Conservation (phyloP, 106 monocot species). For the Dioscorea zingiberensis region DNA sequence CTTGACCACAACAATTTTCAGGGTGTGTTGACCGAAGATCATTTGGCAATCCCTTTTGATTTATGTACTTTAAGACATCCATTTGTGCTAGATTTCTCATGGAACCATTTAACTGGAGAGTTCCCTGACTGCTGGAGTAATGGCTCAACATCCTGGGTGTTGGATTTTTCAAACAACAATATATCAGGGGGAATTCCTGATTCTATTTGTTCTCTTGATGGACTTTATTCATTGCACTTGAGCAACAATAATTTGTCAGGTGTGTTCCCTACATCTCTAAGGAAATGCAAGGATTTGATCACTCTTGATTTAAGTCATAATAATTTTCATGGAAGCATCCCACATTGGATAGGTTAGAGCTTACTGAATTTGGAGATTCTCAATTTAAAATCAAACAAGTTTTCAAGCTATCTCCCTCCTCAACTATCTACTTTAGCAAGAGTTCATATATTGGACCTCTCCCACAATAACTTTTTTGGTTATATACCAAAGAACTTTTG, state of each 20-base stretch:
- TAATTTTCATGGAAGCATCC: not conserved
- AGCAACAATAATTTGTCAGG: not conserved
- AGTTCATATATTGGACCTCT: not conserved
- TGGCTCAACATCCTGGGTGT: not conserved
- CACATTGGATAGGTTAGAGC: not conserved
- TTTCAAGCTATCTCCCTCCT: not conserved
- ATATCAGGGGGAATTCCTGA: not conserved
- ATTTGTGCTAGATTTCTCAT: not conserved
- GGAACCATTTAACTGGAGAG: not conserved
- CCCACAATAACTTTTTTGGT: not conserved
- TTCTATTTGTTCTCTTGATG: not conserved
- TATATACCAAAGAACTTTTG: not conserved
- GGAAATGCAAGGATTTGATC: no score
- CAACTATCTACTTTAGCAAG: not conserved
- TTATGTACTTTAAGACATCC: not conserved
- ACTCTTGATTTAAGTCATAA: not conserved
- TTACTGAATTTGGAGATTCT: not conserved
- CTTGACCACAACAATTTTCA: no score
- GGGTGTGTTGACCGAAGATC: no score
- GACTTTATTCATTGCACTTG: not conserved
- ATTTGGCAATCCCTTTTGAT: not conserved
- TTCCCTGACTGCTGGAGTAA: not conserved
- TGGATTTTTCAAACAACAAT: slow-evolving; percentile 1
- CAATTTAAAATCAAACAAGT: not conserved
- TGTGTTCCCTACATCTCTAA: not conserved